Base-by-base conservation (phyloP, 768 basidiomycete genomes). In the Boletellus emodensis region DNA sequence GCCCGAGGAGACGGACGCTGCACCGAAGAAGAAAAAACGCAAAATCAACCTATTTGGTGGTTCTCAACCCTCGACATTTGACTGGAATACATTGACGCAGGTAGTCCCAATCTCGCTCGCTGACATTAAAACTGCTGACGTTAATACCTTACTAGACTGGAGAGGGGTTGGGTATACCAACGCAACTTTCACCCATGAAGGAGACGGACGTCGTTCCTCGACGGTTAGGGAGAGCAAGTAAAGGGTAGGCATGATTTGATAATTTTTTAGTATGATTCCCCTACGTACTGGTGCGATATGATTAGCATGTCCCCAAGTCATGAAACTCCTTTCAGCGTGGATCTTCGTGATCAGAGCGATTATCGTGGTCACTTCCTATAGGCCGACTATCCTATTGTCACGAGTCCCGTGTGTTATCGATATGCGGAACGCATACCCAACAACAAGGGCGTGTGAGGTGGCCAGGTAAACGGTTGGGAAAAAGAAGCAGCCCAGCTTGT, bases 261-360 rank as follows among this genome's bases (percentile, higher is more conserved):
- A 30, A 9, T 8, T 28, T 28, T 6, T 9, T 28, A 6, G 28
- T 6, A 28, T 9, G 30, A 30, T 30, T 9, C 30, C 30, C 7
- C 30, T 30, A 30, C 30, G 30, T 30, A 30, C 11, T 9, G 11
- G 30, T n/a, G 28, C 14, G 28, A 24, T 35, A 28, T 26, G 38
- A 20, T 36, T 12, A 22, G 28, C 17, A 22, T 49, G 76, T 87
- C 51, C 85, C 87, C 87, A 69, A 80, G 73, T 73, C 83, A 90
- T 89, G 87, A 90, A 90, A 90, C 87, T 86, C 85, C 79, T 78
- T 72, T 80, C 82, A 60, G 79, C 85, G 84, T 89, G 71, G 56
- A 63, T 64, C 49, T 71, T 65, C 74, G 85, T 78, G 82, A 83
- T 83, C 67, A 74, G 85, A 89, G 87, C 80, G 87, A 90, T 90